Conservation (phyloP, 108 stramenopile species). For the Cyclotella sp. region DNA sequence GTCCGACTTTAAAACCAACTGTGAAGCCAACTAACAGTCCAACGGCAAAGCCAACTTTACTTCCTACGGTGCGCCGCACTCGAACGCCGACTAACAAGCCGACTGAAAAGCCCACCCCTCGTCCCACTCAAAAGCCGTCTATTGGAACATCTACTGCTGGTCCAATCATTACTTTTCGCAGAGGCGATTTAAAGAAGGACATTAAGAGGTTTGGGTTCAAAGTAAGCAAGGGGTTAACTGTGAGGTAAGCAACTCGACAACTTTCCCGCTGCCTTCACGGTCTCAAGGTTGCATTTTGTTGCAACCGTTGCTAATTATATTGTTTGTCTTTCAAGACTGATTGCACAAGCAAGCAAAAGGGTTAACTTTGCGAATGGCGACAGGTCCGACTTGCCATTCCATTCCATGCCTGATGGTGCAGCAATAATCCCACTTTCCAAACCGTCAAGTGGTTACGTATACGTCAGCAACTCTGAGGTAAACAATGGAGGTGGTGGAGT, state of each 20-base stretch:
- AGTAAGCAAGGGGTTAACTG: conserved; percentile 19
- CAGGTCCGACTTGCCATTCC: conserved; percentile 29
- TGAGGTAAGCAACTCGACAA: background rate
- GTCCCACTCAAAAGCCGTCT: background rate
- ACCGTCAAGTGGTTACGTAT: conserved; percentile 55
- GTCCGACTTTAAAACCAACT: background rate
- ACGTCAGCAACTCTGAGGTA: conserved; percentile 54
- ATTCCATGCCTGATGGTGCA: conserved; percentile 53
- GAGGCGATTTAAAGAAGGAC: conserved; percentile 22
- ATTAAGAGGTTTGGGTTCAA: conserved; percentile 6
- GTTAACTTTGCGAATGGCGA: conserved; percentile 32
- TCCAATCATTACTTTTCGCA: conserved; percentile 2
- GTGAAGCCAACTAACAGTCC: background rate
- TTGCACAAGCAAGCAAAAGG: conserved; percentile 37
- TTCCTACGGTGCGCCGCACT: background rate
- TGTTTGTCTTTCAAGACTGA: background rate
- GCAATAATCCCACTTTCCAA: conserved; percentile 31
- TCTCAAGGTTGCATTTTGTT: no score
- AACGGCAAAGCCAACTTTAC: background rate
- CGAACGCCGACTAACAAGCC: background rate
- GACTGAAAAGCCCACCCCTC: background rate
- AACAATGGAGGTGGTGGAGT: conserved; percentile 27
- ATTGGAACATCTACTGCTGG: background rate
- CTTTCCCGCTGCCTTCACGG: background rate
- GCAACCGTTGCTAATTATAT: no score